A percentile compares a stretch with the other conserved stretches of the same genome.
These are phyloP conservation scores for Grosmannia clavigera DNA, from an alignment of 2,329 filamentous ascomycete species.

Conservation along the genomic window DNA sequence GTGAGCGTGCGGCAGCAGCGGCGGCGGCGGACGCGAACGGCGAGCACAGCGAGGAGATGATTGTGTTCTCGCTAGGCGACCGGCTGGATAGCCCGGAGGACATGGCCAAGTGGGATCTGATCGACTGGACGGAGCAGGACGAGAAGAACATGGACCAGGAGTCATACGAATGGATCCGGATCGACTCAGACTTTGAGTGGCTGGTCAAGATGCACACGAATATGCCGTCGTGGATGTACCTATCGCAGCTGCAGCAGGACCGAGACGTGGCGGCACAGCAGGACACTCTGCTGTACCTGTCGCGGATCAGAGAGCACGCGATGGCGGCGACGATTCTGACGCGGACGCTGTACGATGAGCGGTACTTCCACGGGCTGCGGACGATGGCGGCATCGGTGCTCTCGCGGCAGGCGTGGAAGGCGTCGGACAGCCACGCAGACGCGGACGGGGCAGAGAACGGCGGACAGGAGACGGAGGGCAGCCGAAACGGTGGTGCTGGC, in stretches of 20 bases:
- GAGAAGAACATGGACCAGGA: slow-evolving; percentile 89
- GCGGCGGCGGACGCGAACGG: slow-evolving; percentile 42
- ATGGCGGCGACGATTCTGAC: slow-evolving; percentile 82
- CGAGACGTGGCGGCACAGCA: slow-evolving; percentile 86
- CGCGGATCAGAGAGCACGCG: slow-evolving; percentile 53
- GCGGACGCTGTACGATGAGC: slow-evolving; percentile 76
- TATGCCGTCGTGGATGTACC: slow-evolving; percentile 94
- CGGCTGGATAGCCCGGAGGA: slow-evolving; percentile 77
- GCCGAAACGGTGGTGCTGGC: neutral
- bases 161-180: slow-evolving; percentile 96
- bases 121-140: slow-evolving; percentile 81
- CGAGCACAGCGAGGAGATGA: slow-evolving; percentile 55
- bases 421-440: slow-evolving; percentile 3
- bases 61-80: slow-evolving; percentile 78
- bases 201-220: slow-evolving; percentile 70
- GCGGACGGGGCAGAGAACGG: neutral
- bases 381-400: slow-evolving; percentile 72
- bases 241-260: slow-evolving; percentile 94
- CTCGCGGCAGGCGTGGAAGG: slow-evolving; percentile 50
- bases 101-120: slow-evolving; percentile 67
- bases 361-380: slow-evolving; percentile 90
- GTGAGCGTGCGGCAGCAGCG: slow-evolving; percentile 58
- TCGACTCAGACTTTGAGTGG: slow-evolving; percentile 98
- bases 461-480: neutral
- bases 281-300: slow-evolving; percentile 64